phyloP scores from a whole-genome alignment of 2,329 filamentous ascomycete genomes.

The Colletotrichum brevisporum region DNA sequence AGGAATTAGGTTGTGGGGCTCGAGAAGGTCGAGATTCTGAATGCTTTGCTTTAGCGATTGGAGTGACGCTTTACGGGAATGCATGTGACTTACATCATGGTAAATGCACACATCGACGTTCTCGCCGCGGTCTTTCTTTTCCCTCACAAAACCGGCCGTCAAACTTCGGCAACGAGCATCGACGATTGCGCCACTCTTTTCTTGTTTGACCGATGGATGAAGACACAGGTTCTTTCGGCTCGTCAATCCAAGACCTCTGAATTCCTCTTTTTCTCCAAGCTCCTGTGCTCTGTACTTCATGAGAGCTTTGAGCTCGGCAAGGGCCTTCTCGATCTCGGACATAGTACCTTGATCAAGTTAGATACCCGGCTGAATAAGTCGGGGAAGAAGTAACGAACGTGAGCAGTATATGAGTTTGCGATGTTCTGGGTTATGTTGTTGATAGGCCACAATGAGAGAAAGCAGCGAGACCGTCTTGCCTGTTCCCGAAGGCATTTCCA shows the following conservation, averaged over 20 bases:
- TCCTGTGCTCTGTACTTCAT: slow-evolving; percentile 96
- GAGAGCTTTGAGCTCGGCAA: slow-evolving; percentile 89
- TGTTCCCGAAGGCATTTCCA: slow-evolving; percentile 99
- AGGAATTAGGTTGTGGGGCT: slow-evolving; percentile 94
- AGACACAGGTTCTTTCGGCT: slow-evolving; percentile 98
- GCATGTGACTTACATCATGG: slow-evolving; percentile 78
- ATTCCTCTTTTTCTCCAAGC: slow-evolving; percentile 92
- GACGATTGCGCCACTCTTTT: slow-evolving; percentile 94
- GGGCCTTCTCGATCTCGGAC: slow-evolving; percentile 98
- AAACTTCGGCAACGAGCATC: slow-evolving; percentile 96
- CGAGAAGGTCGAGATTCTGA: slow-evolving; percentile 91
- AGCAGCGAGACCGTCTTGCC: slow-evolving; percentile 97
- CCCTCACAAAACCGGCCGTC: slow-evolving; percentile 96
- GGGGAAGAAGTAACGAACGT: slow-evolving; percentile 63
- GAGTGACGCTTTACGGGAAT: neutral
- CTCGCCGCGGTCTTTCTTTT: slow-evolving; percentile 96
- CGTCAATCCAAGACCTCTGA: slow-evolving; percentile 90
- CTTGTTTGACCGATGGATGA: slow-evolving; percentile 94
- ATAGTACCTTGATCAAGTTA: slow-evolving; percentile 77
- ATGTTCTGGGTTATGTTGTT: slow-evolving; percentile 92
- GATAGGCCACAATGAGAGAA: slow-evolving; percentile 96
- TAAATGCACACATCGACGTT: slow-evolving; percentile 95
- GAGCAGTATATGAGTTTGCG: slow-evolving; percentile 99
- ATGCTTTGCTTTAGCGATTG: slow-evolving; percentile 39
- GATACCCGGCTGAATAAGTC: neutral